These are phyloP conservation scores for Erigeron canadensis DNA, from an alignment of 129 eudicot species.

Conservation along the genomic window DNA sequence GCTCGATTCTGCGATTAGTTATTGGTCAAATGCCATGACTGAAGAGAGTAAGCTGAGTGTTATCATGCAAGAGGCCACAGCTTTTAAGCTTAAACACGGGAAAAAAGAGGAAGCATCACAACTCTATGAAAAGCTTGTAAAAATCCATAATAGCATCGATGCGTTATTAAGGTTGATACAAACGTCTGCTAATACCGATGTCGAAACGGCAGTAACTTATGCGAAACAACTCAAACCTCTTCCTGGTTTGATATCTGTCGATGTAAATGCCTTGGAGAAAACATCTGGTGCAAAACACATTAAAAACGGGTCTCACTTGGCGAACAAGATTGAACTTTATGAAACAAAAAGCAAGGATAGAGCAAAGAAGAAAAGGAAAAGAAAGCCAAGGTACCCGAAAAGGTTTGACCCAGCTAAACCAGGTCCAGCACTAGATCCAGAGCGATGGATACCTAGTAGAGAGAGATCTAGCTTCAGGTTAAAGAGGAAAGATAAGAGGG, in stretches of 20 bases:
- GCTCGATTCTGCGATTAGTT: conserved; percentile 63
- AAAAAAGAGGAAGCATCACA: conserved; percentile 70
- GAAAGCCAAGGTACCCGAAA: no score
- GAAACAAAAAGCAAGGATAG: no score
- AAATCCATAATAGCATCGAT: conserved; percentile 57
- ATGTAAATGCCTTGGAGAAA: conserved; percentile 75
- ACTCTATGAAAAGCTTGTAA: conserved; percentile 83
- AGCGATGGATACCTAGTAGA: conserved; percentile 86
- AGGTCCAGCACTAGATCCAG: conserved; percentile 89
- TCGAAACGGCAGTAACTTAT: conserved; percentile 80
- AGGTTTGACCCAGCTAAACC: conserved; percentile 36
- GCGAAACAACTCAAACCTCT: conserved; percentile 78
- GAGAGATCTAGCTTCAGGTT: conserved; percentile 92
- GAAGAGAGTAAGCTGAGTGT: conserved; percentile 64
- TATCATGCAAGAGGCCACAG: conserved; percentile 88
- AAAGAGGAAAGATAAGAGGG: conserved; percentile 83
- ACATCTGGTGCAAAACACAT: conserved; percentile 79
- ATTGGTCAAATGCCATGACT: conserved; percentile 92
- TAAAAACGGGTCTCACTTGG: conserved; percentile 47
- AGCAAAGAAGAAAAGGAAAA: no score
- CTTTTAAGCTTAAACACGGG: conserved; percentile 86
- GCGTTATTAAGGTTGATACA: conserved; percentile 76
- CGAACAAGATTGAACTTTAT: background rate
- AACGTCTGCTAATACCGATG: conserved; percentile 71
- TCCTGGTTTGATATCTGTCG: conserved; percentile 68